Conservation (phyloP, 768 basidiomycete species). For the Suillus paluster region DNA sequence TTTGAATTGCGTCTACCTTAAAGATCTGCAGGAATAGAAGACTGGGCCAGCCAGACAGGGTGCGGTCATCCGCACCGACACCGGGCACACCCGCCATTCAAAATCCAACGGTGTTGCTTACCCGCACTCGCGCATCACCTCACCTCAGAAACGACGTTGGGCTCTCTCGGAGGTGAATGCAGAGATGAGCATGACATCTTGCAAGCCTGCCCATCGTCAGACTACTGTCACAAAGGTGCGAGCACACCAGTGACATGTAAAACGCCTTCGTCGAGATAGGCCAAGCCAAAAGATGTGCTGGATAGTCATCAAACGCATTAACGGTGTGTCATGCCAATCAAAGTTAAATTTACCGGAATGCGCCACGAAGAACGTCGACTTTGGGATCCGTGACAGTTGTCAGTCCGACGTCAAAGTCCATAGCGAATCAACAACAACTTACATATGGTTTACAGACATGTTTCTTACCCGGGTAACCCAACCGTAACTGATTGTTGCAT, state of each 20-base stretch:
- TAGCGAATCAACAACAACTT: too few relatives aligned
- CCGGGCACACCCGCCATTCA: background rate
- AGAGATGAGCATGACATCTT: too few relatives aligned
- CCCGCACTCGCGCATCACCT: too few relatives aligned
- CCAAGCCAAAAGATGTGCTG: background rate
- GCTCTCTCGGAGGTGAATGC: too few relatives aligned
- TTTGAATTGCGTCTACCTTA: background rate
- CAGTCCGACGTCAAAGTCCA: background rate
- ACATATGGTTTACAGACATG: too few relatives aligned
- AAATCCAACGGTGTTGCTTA: slow-evolving; percentile 19
- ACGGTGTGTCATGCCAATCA: background rate
- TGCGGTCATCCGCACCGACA: background rate
- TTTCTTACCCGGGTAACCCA: too few relatives aligned
- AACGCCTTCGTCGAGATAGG: slow-evolving; percentile 28
- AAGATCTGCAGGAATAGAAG: background rate
- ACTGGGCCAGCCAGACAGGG: too few relatives aligned
- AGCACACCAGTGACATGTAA: slow-evolving; percentile 60
- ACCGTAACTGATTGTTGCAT: too few relatives aligned
- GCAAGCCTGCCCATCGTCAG: slow-evolving; percentile 70
- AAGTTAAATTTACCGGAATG: background rate
- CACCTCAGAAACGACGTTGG: too few relatives aligned
- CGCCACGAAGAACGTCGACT: background rate
- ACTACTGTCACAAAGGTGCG: slow-evolving; percentile 71
- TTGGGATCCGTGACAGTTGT: background rate
- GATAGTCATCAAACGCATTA: background rate